A percentile compares a stretch with the other conserved stretches of the same genome.
Evolutionary conservation across 2,329 filamentous ascomycete species (phyloP).

Genomic region (Colletotrichum simmondsii): DNA sequence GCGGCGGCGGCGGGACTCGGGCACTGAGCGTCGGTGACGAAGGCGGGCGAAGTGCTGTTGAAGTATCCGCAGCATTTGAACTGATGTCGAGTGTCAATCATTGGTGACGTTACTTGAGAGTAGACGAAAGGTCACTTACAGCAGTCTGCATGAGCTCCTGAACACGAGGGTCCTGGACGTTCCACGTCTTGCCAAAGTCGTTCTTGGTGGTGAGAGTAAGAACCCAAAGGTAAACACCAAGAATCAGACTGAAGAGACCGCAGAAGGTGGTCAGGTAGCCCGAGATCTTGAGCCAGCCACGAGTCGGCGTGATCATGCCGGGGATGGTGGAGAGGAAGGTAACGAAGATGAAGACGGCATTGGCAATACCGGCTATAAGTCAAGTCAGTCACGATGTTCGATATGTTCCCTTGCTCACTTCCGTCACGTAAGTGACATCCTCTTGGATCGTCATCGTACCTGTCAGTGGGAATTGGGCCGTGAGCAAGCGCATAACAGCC

Average conservation of each 20-base stretch:
- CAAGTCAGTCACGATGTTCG: conserved; percentile 18
- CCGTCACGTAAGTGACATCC: not conserved
- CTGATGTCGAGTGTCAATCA: conserved; percentile 51
- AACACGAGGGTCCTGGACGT: conserved; percentile 61
- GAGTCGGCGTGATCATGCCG: conserved; percentile 74
- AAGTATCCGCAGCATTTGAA: conserved; percentile 85
- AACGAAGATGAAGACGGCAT: conserved; percentile 77
- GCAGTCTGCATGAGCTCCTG: conserved; percentile 78
- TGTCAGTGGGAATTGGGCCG: conserved; percentile 64
- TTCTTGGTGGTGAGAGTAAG: conserved; percentile 75
- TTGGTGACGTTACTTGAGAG: conserved; percentile 1
- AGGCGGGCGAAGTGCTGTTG: conserved; percentile 78
- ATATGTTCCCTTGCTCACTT: not conserved
- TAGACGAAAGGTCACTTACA: conserved; percentile 54
- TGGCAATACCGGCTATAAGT: conserved; percentile 72
- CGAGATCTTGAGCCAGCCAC: conserved; percentile 77
- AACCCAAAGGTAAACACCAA: conserved; percentile 79
- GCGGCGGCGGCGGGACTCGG: conserved; percentile 77
- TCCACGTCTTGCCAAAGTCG: conserved; percentile 71
- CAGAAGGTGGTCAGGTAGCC: conserved; percentile 73
- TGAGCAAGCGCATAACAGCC: conserved; percentile 63
- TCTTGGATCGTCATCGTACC: conserved; percentile 39
- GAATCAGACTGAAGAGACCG: conserved; percentile 70
- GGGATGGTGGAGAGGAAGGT: conserved; percentile 78
- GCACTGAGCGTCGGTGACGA: conserved; percentile 76